phyloP scores from a whole-genome alignment of 73 alveolate species.

The Symbiodinium natans region DNA sequence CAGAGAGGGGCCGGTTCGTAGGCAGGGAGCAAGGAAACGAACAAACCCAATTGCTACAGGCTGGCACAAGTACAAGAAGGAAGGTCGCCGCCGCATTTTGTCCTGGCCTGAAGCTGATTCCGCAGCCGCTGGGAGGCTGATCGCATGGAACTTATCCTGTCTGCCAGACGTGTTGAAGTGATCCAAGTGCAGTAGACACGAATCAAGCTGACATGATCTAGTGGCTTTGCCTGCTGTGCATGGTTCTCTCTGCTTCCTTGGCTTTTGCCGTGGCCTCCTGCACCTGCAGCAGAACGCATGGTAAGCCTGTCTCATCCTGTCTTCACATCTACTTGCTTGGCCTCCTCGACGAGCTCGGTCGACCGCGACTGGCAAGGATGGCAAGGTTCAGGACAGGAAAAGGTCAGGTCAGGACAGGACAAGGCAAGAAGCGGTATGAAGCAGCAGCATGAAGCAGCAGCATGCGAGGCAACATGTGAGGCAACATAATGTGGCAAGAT shows the following conservation, averaged over 20 bases:
- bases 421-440: neutral
- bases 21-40: too few relatives aligned
- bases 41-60: too few relatives aligned
- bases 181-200: neutral
- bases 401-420: neutral
- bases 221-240: slow-evolving; percentile 49
- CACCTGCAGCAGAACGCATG: neutral
- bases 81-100: too few relatives aligned
- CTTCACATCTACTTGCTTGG: neutral
- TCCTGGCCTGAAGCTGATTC: slow-evolving; percentile 92
- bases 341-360: neutral
- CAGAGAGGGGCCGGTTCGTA: too few relatives aligned
- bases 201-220: neutral
- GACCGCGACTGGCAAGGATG: neutral
- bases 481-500: neutral
- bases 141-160: slow-evolving; percentile 83
- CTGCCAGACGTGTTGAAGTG: neutral
- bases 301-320: neutral
- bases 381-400: neutral
- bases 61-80: too few relatives aligned
- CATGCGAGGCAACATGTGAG: neutral
- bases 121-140: slow-evolving; percentile 42
- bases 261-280: slow-evolving; percentile 46
- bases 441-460: neutral
- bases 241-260: slow-evolving; percentile 57